Evolutionary conservation across 331 rosid genomes (phyloP), one percentile per base, ranked within the genome.

Genomic region (Malus hybrid): DNA sequence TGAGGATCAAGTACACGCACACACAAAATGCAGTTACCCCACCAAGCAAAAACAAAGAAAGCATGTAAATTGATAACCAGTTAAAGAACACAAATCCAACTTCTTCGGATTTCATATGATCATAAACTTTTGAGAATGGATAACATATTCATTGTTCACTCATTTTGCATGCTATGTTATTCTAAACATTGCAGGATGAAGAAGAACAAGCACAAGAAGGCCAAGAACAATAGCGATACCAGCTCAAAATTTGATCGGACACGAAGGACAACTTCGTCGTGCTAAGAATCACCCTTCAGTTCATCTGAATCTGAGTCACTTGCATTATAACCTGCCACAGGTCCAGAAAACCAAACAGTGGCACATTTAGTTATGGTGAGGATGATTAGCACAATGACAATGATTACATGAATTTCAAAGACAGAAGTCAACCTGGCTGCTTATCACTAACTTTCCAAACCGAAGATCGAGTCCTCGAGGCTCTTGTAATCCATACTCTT

Each of bases 261-360:
- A 62, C 27, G 59, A 57, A 61, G 76, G 32, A 50, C 39, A 42
- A 16, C 61, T 60, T n/a, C 42, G 65, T 75, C 19, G 42, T 72
- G 74, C 83, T 87, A 92, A 76, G 93, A 88, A 67, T 88, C 88
- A 55, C 80, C 92, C 76, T 86, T 80, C 66, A 76, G 32, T 75
- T 92, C 98, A 0, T 95, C 99, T 20, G 99, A 92, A 84, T 95
- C 99, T 62, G 99, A 95, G 86, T 92, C 99, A 73, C 97, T 92
- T 19, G 99, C 99, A 79, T 92, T 95, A 83, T 95, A 95, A 73
- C 99, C 98, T 95, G 79, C 67, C 60, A 39, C 46, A 77, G 29
- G 60, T 59, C 75, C 73, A 83, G 3, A 77, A 79, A 6, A 28
- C 32, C 74, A 67, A 75, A 69, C 56, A 52, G 16, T 34, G 67